A percentile compares a stretch with the other conserved stretches of the same genome.
These are phyloP conservation scores for Paspalum notatum DNA, from an alignment of 176 grass and related monocot species.

Conservation along the genomic window DNA sequence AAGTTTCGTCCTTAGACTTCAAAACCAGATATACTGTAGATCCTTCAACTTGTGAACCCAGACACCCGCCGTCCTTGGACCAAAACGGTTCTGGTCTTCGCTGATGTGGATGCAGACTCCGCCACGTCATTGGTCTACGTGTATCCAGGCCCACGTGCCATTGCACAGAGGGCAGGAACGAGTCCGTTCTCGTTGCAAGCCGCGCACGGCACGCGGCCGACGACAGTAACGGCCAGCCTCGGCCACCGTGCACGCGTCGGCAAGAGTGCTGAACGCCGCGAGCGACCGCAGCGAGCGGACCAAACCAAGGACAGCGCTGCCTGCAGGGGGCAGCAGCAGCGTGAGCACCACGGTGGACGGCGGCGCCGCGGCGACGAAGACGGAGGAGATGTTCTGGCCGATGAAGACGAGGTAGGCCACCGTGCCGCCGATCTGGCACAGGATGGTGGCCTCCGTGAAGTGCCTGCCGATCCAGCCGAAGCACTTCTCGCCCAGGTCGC, in stretches of 20 bases:
- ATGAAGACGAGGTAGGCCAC: conserved; percentile 94
- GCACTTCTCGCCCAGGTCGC: conserved; percentile 70
- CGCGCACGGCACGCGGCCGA: no score
- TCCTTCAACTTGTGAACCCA: no score
- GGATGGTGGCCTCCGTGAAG: conserved; percentile 78
- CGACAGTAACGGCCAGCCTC: no score
- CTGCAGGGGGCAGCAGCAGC: conserved; percentile 64
- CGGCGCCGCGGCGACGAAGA: conserved; percentile 48
- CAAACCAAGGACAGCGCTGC: conserved; percentile 69
- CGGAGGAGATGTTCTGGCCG: conserved; percentile 77
- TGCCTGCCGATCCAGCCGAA: conserved; percentile 50
- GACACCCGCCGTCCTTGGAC: no score
- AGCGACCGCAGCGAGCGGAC: conserved; percentile 66
- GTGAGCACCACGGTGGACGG: conserved; percentile 59
- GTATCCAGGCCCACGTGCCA: no score
- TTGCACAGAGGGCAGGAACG: no score
- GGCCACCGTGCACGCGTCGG: conserved; percentile 82
- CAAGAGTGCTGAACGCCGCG: conserved; percentile 73
- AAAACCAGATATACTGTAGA: no score
- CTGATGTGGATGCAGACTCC: no score
- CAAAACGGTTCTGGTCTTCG: no score
- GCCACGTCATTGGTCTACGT: no score
- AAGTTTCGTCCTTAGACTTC: no score
- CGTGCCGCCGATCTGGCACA: conserved; percentile 69
- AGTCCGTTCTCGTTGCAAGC: no score